Conservation (phyloP, 2,329 filamentous ascomycete genomes). For the Trichoderma atrobrunneum region DNA sequence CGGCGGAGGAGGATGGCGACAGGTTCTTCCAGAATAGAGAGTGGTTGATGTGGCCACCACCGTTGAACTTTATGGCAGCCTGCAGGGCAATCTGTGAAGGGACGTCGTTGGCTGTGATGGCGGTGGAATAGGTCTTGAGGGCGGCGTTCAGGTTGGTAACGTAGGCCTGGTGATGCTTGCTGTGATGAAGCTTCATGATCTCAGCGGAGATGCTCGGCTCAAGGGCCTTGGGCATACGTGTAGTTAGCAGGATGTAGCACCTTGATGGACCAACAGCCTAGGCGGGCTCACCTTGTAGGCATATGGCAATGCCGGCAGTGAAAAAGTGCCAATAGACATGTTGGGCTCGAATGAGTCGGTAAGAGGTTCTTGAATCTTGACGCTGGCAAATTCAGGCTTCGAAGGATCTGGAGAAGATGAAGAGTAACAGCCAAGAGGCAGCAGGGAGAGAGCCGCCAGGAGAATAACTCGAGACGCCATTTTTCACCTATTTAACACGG, state of each 20-base stretch:
- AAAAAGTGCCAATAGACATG: slow-evolving; percentile 49
- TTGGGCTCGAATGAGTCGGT: slow-evolving; percentile 8
- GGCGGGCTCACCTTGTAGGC: slow-evolving; percentile 60
- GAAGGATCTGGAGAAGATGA: slow-evolving; percentile 10
- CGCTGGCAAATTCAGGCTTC: slow-evolving; percentile 12
- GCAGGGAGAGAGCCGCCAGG: slow-evolving; percentile 2
- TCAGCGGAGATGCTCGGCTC: slow-evolving; percentile 72
- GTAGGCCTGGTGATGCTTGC: slow-evolving; percentile 77
- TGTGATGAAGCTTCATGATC: slow-evolving; percentile 80
- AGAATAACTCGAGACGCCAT: slow-evolving; percentile 10
- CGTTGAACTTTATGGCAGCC: slow-evolving; percentile 78
- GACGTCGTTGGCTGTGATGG: slow-evolving; percentile 56
- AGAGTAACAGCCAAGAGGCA: slow-evolving; percentile 7
- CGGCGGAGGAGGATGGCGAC: slow-evolving; percentile 55
- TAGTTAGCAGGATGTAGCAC: slow-evolving; percentile 45
- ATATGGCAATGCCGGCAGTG: slow-evolving; percentile 65
- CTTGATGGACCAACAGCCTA: slow-evolving; percentile 12
- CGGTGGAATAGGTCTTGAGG: slow-evolving; percentile 56
- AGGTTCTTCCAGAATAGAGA: slow-evolving; percentile 89
- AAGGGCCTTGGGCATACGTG: slow-evolving; percentile 55
- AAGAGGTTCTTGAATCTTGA: neutral
- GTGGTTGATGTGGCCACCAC: slow-evolving; percentile 91
- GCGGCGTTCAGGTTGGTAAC: slow-evolving; percentile 72
- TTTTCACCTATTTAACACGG: neutral
- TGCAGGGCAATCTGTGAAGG: slow-evolving; percentile 65